Base-by-base conservation (phyloP, 192 early-diverging fungal genomes). In the Gonapodya sp. region DNA sequence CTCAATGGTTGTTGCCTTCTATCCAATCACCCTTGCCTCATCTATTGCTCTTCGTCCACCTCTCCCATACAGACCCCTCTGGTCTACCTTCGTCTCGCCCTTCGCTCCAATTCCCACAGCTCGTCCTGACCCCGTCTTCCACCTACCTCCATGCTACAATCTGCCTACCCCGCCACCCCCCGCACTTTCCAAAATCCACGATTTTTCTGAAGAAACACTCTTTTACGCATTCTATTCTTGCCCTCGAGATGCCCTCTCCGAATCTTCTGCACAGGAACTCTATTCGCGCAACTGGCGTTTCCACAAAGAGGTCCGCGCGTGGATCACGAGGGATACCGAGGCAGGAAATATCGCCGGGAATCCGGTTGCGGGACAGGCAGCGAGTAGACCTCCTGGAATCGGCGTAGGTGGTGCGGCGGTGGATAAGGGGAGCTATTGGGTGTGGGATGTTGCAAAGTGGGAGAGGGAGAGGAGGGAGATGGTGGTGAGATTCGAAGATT, bases 181-280 rank as follows among this genome's bases (percentile, higher is more conserved):
- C 73, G 89, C 94, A 14, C 87, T 93, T 73, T 87, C 91, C 72
- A 93, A 93, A 82, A 88, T 99, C 78, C 82, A 87, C 18, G 85
- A 89, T 14, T 91, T 96, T 35, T 87, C 88, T 72, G 97, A 98
- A 80, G 96, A 98, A 81, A 95, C 96, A n/a, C 87, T 99, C 81
- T 96, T 99, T 81, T 98, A 98, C 88, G 90, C 96, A 36, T 99
- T 99, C 86, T 98, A 99, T 86, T 93, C 94, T 18, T 92, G 96
- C 89, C 97, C 98, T n/a, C 90, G 94, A 75, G 96, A 97, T 79
- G 87, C 92, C 37, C 80, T 96, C 31, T 96, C 98, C 88, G 96
- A 98, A 82, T 93, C 92, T 2, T 95, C 95, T 1, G 96, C 97
- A 33, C 93, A 95, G 82, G 97, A 99, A 88, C 90, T 99, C 82